phyloP scores from a whole-genome alignment of 1,284 basidiomycete species.

The Boletellus sp. region DNA sequence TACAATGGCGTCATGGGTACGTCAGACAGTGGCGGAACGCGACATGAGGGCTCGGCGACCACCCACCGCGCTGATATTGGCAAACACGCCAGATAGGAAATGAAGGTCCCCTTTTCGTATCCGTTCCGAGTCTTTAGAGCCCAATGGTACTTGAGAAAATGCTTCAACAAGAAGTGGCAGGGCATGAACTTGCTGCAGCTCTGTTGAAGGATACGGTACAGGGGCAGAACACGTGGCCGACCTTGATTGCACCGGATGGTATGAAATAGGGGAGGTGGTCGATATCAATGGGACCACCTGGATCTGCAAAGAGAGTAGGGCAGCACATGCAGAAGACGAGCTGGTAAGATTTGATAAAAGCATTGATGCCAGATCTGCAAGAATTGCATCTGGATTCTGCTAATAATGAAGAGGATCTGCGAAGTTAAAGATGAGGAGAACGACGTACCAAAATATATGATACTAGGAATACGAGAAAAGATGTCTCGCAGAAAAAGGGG shows the following conservation, averaged over 20 bases:
- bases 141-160: constrained; percentile 67
- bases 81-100: constrained; percentile 89
- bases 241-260: constrained; percentile 72
- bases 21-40: neutral
- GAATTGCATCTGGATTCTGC: constrained; percentile 84
- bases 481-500: constrained; percentile 65
- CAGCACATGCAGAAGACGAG: constrained; percentile 66
- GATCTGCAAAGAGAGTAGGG: constrained; percentile 67
- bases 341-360: constrained; percentile 92
- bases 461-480: constrained; percentile 82
- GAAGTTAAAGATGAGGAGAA: constrained; percentile 1
- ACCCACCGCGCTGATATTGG: constrained; percentile 79
- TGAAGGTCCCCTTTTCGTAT: constrained; percentile 75
- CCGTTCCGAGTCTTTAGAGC: constrained; percentile 46
- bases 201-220: constrained; percentile 57
- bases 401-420: constrained; percentile 14
- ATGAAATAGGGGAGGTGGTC: constrained; percentile 37
- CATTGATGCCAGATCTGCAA: constrained; percentile 96
- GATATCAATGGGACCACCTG: constrained; percentile 54
- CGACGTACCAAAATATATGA: constrained; percentile 87
- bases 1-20: constrained; percentile 27
- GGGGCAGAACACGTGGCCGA: constrained; percentile 69
- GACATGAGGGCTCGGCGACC: neutral
- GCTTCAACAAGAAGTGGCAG: constrained; percentile 82
- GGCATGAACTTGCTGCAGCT: constrained; percentile 56